Evolutionary conservation across 2,329 filamentous ascomycete genomes (phyloP).

Genomic region (Mycosphaerella sp.): DNA sequence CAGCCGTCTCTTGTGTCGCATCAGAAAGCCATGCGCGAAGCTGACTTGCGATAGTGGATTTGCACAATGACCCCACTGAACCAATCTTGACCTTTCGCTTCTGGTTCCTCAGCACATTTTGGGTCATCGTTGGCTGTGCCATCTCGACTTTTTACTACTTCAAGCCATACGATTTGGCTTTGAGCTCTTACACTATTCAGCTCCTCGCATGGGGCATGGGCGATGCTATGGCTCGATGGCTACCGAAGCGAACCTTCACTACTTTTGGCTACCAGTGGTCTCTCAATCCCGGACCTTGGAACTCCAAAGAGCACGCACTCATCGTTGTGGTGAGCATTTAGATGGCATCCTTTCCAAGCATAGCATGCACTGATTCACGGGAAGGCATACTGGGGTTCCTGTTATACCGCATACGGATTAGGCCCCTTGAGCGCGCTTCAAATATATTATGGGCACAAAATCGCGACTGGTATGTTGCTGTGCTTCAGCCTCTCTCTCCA

Average conservation of each 20-base stretch:
- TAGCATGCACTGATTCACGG: not conserved
- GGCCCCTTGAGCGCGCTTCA: conserved; percentile 16
- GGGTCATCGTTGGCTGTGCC: conserved; percentile 15
- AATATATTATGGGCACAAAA: conserved; percentile 16
- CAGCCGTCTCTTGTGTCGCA: not conserved
- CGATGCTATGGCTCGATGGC: conserved; percentile 13
- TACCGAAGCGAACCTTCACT: conserved; percentile 24
- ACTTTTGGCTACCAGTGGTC: conserved; percentile 31
- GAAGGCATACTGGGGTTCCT: conserved; percentile 29
- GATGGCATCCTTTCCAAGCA: too few species aligned
- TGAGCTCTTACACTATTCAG: conserved; percentile 12
- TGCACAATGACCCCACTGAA: conserved; percentile 16
- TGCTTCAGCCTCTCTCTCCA: too few species aligned
- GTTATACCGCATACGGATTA: conserved; percentile 14
- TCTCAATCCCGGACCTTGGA: conserved; percentile 33
- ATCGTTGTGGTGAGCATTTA: conserved; percentile 24
- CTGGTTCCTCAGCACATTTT: conserved; percentile 18
- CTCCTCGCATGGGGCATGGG: conserved; percentile 18
- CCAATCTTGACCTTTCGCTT: conserved; percentile 20
- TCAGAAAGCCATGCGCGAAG: too few species aligned
- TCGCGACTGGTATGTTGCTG: not conserved
- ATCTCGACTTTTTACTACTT: conserved; percentile 18
- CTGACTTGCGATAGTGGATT: conserved; percentile 1
- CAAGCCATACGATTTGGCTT: conserved; percentile 15
- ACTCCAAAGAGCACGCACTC: conserved; percentile 34